phyloP scores from a whole-genome alignment of 129 eudicot genomes.

The Escallonia rubra region DNA sequence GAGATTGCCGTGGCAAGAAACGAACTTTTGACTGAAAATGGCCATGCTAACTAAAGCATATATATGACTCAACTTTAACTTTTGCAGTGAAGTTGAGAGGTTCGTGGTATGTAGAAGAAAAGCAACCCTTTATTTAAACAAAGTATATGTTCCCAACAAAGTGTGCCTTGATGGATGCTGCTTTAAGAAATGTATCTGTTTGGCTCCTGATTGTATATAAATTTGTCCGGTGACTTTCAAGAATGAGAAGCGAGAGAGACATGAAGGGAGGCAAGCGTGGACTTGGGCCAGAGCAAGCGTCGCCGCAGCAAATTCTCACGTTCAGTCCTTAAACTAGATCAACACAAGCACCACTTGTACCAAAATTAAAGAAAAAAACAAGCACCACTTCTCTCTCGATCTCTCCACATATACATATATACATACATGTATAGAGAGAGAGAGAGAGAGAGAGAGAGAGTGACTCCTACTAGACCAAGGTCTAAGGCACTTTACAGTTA shows the following conservation, averaged over 20 bases:
- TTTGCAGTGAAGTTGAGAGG: too few species aligned
- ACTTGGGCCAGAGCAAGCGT: constrained; percentile 17
- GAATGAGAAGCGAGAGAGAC: neutral
- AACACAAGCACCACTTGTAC: neutral
- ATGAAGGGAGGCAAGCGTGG: neutral
- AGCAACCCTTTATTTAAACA: too few species aligned
- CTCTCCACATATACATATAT: neutral
- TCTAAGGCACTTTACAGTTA: neutral
- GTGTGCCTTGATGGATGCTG: too few species aligned
- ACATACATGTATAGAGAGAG: neutral
- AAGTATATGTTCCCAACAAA: too few species aligned
- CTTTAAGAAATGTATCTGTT: too few species aligned
- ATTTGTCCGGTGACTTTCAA: neutral
- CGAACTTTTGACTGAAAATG: too few species aligned
- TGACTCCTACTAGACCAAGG: constrained; percentile 2
- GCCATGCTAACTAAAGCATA: too few species aligned
- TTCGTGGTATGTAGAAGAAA: too few species aligned
- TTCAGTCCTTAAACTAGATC: neutral
- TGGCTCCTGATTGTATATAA: too few species aligned
- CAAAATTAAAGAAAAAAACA: neutral
- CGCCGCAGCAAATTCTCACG: constrained; percentile 21
- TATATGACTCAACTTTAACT: too few species aligned
- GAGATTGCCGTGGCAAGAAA: too few species aligned
- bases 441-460: too few species aligned
- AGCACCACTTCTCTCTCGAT: neutral